Conservation (phyloP, 768 basidiomycete genomes). For the Podaxis carcinomalis region DNA sequence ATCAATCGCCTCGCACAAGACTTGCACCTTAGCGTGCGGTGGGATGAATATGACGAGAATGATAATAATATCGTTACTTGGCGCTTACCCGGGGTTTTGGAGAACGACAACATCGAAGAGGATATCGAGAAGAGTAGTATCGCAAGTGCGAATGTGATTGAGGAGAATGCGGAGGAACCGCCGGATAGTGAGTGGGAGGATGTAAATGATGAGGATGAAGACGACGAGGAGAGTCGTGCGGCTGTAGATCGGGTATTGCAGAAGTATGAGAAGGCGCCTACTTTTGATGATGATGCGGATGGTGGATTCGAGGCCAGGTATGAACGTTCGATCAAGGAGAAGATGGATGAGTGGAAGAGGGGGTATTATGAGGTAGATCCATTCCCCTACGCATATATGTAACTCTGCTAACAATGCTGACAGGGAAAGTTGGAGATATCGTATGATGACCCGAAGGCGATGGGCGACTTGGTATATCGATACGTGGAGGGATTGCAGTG, state of each 20-base stretch:
- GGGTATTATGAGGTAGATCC: constrained; percentile 76
- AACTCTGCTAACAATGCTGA: not conserved
- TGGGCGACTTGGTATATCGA: constrained; percentile 67
- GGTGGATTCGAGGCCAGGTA: constrained; percentile 78
- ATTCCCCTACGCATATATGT: not conserved
- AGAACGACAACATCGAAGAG: constrained; percentile 30
- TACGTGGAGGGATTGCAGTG: constrained; percentile 96
- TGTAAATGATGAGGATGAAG: constrained; percentile 48
- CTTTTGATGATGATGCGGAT: constrained; percentile 65
- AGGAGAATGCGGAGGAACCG: constrained; percentile 26
- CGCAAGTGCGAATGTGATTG: constrained; percentile 25
- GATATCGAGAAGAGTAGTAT: constrained; percentile 16
- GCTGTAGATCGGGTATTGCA: constrained; percentile 80
- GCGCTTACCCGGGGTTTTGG: constrained; percentile 47
- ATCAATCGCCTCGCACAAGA: constrained; percentile 72
- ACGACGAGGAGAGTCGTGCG: constrained; percentile 63
- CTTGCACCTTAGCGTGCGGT: constrained; percentile 73
- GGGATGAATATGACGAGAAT: constrained; percentile 91
- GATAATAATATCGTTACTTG: constrained; percentile 74
- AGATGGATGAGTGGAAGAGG: constrained; percentile 92
- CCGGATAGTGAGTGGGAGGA: constrained; percentile 48
- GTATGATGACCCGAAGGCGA: constrained; percentile 61
- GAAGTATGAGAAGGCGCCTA: constrained; percentile 86
- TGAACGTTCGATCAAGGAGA: constrained; percentile 67
- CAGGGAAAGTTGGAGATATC: constrained; percentile 87